Evolutionary conservation across 2,329 filamentous ascomycete genomes (phyloP).

Genomic region (Epichloe festucae): DNA sequence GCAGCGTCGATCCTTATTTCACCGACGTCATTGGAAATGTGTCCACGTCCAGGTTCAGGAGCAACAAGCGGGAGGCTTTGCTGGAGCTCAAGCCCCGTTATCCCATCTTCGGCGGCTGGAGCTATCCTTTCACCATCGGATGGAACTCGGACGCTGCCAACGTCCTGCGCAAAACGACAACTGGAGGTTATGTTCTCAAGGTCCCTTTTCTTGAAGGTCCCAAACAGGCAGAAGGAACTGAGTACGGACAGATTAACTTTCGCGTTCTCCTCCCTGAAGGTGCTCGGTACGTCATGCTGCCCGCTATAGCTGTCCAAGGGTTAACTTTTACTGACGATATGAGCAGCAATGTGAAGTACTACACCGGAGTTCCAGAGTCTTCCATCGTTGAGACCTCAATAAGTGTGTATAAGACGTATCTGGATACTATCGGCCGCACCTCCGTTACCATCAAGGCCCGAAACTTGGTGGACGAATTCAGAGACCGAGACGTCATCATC

Average conservation of each 20-base stretch:
- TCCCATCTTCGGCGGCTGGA: constrained; percentile 95
- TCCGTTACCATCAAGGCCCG: constrained; percentile 65
- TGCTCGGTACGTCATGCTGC: constrained; percentile 49
- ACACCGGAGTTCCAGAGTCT: constrained; percentile 55
- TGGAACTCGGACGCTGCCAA: constrained; percentile 81
- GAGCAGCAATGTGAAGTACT: constrained; percentile 64
- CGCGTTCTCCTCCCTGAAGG: constrained; percentile 85
- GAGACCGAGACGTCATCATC: constrained; percentile 71
- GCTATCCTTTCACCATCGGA: constrained; percentile 91
- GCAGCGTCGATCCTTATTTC: constrained; percentile 83
- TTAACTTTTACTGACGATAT: constrained; percentile 18
- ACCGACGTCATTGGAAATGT: constrained; percentile 95
- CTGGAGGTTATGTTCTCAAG: constrained; percentile 70
- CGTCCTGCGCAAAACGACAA: constrained; percentile 55
- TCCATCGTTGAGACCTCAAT: constrained; percentile 45
- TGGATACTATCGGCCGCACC: constrained; percentile 86
- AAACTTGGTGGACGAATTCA: constrained; percentile 83
- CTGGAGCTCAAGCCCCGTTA: constrained; percentile 89
- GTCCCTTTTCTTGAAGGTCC: constrained; percentile 91
- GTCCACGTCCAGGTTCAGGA: constrained; percentile 80
- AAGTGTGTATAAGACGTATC: constrained; percentile 70
- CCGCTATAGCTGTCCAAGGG: not conserved
- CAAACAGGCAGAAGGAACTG: constrained; percentile 70
- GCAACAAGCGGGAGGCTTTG: constrained; percentile 61
- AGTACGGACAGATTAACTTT: constrained; percentile 70